phyloP scores from a whole-genome alignment of 352 stramenopile genomes.

The Phytophthora niederhauseri region DNA sequence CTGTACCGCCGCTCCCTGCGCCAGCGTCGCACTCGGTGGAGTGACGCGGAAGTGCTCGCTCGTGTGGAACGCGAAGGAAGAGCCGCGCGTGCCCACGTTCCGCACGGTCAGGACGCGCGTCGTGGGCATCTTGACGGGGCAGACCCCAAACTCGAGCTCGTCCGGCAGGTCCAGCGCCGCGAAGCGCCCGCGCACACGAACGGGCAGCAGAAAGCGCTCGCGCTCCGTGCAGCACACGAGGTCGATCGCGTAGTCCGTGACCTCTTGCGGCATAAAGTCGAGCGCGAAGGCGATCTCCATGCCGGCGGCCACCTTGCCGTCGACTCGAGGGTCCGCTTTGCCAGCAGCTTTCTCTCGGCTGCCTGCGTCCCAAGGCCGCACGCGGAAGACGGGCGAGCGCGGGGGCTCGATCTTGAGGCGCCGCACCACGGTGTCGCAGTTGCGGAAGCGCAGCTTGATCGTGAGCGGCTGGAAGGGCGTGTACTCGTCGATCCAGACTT shows the following conservation, averaged over 20 bases:
- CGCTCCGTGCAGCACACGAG: conserved; percentile 95
- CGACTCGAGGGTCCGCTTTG: conserved; percentile 34
- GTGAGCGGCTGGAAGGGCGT: conserved; percentile 84
- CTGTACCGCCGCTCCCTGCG: conserved; percentile 71
- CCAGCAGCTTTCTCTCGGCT: conserved; percentile 12
- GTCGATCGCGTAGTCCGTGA: conserved; percentile 89
- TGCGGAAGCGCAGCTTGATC: conserved; percentile 91
- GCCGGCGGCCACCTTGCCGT: conserved; percentile 91
- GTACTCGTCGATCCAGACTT: conserved; percentile 94
- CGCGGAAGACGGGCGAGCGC: conserved; percentile 89
- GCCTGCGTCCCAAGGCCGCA: conserved; percentile 39
- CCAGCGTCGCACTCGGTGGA: conserved; percentile 69
- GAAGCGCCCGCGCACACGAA: conserved; percentile 84
- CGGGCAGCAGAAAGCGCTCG: conserved; percentile 94
- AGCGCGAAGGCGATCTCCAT: conserved; percentile 94
- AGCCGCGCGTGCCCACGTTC: conserved; percentile 87
- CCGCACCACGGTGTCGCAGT: conserved; percentile 91
- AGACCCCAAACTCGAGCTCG: conserved; percentile 85
- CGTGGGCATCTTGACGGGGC: conserved; percentile 86
- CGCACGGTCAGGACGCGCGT: conserved; percentile 85
- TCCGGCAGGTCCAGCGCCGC: conserved; percentile 92
- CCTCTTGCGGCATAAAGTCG: conserved; percentile 91
- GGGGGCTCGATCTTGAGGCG: conserved; percentile 90
- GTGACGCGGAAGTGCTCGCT: conserved; percentile 68
- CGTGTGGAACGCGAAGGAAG: conserved; percentile 76